These are phyloP conservation scores for Lasiosphaeria hispida DNA, from an alignment of 495 filamentous ascomycete species.

Conservation along the genomic window DNA sequence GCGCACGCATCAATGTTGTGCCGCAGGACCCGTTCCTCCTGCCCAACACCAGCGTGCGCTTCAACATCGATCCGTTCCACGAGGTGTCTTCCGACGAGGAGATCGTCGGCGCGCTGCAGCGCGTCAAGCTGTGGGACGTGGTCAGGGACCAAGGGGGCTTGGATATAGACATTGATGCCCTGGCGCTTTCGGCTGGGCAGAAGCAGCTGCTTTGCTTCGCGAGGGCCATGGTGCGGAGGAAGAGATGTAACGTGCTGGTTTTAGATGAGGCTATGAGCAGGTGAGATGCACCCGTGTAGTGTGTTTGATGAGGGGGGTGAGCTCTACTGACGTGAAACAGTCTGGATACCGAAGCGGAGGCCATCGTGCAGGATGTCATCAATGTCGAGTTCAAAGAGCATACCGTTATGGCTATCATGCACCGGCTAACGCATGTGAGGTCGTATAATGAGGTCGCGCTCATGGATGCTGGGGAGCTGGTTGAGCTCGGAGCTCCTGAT, in stretches of 20 bases:
- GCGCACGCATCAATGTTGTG: slow-evolving; percentile 6
- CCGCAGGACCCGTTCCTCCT: slow-evolving; percentile 59
- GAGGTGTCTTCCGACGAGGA: neutral
- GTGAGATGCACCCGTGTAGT: too few species aligned
- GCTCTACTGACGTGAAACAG: too few species aligned
- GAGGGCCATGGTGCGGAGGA: slow-evolving; percentile 50
- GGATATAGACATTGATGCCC: slow-evolving; percentile 46
- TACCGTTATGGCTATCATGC: too few species aligned
- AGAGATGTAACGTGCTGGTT: slow-evolving; percentile 22
- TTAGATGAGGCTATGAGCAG: slow-evolving; percentile 35
- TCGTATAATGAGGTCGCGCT: too few species aligned
- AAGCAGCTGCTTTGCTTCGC: slow-evolving; percentile 60
- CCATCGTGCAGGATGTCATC: too few species aligned
- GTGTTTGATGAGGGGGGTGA: too few species aligned
- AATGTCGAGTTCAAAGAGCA: too few species aligned
- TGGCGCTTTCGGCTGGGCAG: slow-evolving; percentile 57
- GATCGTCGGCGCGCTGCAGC: slow-evolving; percentile 2
- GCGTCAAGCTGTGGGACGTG: slow-evolving; percentile 8
- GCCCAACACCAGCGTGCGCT: slow-evolving; percentile 32
- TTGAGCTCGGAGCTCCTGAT: too few species aligned
- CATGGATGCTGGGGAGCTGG: too few species aligned
- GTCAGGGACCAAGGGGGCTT: slow-evolving; percentile 24
- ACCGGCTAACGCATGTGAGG: too few species aligned
- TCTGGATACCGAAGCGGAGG: too few species aligned
- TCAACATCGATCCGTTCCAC: slow-evolving; percentile 42